A percentile compares a stretch with the other conserved stretches of the same genome.
These are phyloP conservation scores for Ampelocalamus luodianensis DNA, from an alignment of 176 grass and related monocot genomes.

Conservation along the genomic window DNA sequence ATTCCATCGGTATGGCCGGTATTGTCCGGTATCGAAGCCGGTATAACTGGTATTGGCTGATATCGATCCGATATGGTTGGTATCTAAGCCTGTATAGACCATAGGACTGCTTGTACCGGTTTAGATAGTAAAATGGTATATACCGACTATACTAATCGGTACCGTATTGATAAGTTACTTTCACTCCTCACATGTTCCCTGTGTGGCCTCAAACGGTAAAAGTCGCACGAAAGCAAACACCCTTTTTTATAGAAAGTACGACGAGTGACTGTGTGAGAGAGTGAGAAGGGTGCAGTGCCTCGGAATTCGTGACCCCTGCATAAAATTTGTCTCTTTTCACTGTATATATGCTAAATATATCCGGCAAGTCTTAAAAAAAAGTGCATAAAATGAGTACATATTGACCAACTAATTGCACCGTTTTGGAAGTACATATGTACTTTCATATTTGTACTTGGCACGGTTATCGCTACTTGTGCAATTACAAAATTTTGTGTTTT, in stretches of 20 bases:
- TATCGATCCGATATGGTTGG: too few species aligned
- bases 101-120: too few species aligned
- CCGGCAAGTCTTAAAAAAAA: conserved; percentile 2
- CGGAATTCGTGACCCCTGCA: not conserved
- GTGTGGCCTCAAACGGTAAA: conserved; percentile 32
- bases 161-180: not conserved
- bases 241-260: conserved; percentile 26
- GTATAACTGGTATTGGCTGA: too few species aligned
- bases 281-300: conserved; percentile 1
- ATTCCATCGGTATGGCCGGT: too few species aligned
- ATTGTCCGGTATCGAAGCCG: too few species aligned
- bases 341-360: not conserved
- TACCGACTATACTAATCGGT: not conserved
- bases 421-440: conserved; percentile 4
- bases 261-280: conserved; percentile 6
- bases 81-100: accelerated
- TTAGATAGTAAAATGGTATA: too few species aligned
- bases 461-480: not conserved
- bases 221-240: conserved; percentile 41
- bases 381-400: conserved; percentile 24
- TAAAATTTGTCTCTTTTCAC: not conserved
- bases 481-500: not conserved
- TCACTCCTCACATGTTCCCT: conserved; percentile 1
- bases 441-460: conserved; percentile 10
- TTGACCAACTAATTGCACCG: conserved; percentile 28